Base-by-base conservation (phyloP, 2,329 filamentous ascomycete species). In the Fonsecaea multimorphosa region DNA sequence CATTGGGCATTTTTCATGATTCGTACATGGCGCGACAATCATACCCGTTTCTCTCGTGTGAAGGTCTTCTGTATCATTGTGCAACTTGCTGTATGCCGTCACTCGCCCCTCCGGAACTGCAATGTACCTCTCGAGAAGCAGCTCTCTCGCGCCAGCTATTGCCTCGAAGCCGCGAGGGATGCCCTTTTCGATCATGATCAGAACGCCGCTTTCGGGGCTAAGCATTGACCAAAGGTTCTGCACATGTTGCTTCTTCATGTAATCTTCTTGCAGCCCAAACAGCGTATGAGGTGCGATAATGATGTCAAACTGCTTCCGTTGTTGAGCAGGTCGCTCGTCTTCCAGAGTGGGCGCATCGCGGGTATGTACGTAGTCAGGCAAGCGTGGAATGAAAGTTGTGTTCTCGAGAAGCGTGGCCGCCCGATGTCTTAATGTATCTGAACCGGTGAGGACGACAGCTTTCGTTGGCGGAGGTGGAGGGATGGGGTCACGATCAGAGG, bases 101-200 rank as follows among this genome's bases (percentile, higher is more conserved):
- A 74, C 71, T 16, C 61, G 54, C 27, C 83, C 64, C 78, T 81
- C 16, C 72, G 80, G 68, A 32, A 68, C 62, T 12, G 87, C 79
- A 63, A 97, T 90, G 75, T 91, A 89, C 52, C 90, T 87, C 67
- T 91, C 86, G 0, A 98, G 82, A 0, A 99, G 81, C 66, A 91
- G 87, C 49, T 93, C 85, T 57, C 95, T 88, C 5, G 93, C 93
- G 55, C 90, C 91, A 11, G 92, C 94, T 46, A 99, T 87, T 14
- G 92, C 91, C 76, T 98, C 95, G 71, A 99, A 99, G 0, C 95
- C 95, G 51, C 92, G 87, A 12, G 93, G 91, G 12, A 96, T 87
- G 0, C 93, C 95, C 77, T 97, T 98, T 76, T 99, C 95, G 24
- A 97, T 80, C 2, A 98, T 79, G 56, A 98, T 86, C 3, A 99